Conservation (phyloP, 2,329 filamentous ascomycete genomes). For the Epicoccum nigrum region DNA sequence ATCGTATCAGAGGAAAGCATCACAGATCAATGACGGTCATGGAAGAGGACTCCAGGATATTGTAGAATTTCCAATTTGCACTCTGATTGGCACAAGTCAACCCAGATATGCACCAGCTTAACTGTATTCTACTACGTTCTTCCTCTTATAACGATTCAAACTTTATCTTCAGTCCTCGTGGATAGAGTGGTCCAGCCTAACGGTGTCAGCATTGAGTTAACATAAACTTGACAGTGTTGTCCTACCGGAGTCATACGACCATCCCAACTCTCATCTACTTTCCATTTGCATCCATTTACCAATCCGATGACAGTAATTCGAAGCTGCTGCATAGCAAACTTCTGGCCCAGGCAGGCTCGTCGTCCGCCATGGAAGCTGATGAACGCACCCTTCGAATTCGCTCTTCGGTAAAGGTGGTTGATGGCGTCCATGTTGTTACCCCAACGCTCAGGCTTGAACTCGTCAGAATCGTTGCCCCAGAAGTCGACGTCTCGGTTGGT, state of each 20-base stretch:
- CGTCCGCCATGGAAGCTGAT: constrained; percentile 53
- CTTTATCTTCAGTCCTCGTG: constrained; percentile 27
- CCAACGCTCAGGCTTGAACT: constrained; percentile 52
- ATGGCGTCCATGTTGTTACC: constrained; percentile 46
- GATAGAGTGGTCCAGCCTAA: constrained; percentile 27
- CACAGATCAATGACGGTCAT: too few relatives aligned
- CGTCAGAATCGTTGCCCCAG: constrained; percentile 39
- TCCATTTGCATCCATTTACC: constrained; percentile 32
- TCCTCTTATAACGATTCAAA: constrained; percentile 19
- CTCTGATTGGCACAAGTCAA: too few relatives aligned
- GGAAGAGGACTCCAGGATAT: too few relatives aligned
- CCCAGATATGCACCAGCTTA: too few relatives aligned
- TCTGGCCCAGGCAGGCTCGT: constrained; percentile 51
- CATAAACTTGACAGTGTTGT: background rate
- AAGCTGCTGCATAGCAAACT: constrained; percentile 50
- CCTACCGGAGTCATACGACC: constrained; percentile 35
- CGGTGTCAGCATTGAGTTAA: background rate
- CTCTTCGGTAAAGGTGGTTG: constrained; percentile 43
- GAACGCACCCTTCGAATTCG: constrained; percentile 48
- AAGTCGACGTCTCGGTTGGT: constrained; percentile 34
- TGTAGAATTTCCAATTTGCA: too few relatives aligned
- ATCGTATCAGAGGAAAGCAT: too few relatives aligned
- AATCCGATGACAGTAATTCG: constrained; percentile 43
- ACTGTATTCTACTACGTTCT: too few relatives aligned
- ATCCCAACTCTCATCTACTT: constrained; percentile 34